Evolutionary conservation across 2,329 filamentous ascomycete genomes (phyloP), one percentile per base, ranked within the genome.

Genomic region (Penicillium occitanis): DNA sequence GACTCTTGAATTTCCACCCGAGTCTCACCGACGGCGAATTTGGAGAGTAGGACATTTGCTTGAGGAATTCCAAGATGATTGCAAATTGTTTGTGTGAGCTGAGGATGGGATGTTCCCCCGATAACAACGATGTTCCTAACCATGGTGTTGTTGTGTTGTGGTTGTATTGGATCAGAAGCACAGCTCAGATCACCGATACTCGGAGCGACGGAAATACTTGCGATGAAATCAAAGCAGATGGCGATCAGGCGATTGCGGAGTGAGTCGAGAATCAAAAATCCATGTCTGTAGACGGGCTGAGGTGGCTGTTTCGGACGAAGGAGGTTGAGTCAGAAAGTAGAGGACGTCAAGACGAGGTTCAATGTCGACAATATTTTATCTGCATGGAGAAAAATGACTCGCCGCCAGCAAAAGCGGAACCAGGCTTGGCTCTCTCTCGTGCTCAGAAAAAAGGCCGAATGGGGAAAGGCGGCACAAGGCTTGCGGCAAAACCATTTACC

Each of bases 1-100:
- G 93, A 97, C 80, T 99, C 95, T 78, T 93, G 87, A 75, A 99
- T 96, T 80, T 98, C 95, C 69, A 96, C 94, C 64, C 94, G 89
- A 71, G 91, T 96, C 83, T 98, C 95, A 71, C 95, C 95, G 62
- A 95, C 92, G 37, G 93, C 92, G 83, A 99, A 99, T 82, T 97
- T 97, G 76, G 85, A 87, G 60, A 98, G 88, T 68, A 93, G 88
- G 71, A 94, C 90, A 75, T 93, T 90, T 72, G 92, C 92, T 22
- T 88, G 84, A n/a, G 92, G 90, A 64, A 99, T 88, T 72, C 93
- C 92, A 67, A 99, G 89, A 71, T 92, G 90, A 73, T 90, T 90
- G 85, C 91, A 96, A 76, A 99, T 91, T 68, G 86, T 91, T 73
- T 96, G 90, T 70, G 92, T 91, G 71, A 98, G 87, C 75, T 90